Evolutionary conservation across 257 asterid genomes (phyloP).

Genomic region (Nicotiana sylvestris): DNA sequence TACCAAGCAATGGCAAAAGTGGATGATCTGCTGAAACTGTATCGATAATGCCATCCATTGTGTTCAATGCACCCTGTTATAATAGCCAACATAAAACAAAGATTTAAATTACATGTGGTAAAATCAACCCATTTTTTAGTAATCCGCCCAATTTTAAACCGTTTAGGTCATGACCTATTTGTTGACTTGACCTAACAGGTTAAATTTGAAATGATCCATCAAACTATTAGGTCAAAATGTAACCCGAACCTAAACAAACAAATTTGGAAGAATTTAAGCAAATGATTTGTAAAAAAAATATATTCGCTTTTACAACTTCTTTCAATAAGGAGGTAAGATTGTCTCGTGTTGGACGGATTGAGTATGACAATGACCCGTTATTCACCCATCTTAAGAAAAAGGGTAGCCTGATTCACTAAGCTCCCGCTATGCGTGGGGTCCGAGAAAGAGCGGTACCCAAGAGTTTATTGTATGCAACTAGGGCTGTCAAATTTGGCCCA

Average conservation of each 20-base stretch:
- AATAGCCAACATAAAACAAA: background rate
- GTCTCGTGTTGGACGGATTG: background rate
- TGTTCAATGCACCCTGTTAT: constrained; percentile 27
- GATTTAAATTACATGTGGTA: background rate
- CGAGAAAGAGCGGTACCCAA: no score
- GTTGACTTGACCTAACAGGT: background rate
- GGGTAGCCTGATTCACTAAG: no score
- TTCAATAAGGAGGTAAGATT: background rate
- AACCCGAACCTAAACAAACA: background rate
- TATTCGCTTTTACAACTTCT: background rate
- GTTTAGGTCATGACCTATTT: background rate
- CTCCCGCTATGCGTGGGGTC: no score
- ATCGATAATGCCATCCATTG: constrained; percentile 45
- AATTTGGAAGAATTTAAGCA: background rate
- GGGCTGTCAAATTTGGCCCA: no score
- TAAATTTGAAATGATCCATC: background rate
- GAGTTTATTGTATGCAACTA: no score
- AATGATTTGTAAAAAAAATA: no score
- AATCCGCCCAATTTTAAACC: background rate
- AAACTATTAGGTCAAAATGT: background rate
- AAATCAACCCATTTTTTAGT: background rate
- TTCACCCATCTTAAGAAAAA: no score
- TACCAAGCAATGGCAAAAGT: constrained; percentile 25
- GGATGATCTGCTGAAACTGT: constrained; percentile 36
- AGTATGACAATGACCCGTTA: no score